phyloP scores from a whole-genome alignment of 257 asterid species.

The Solanum verrucosum region DNA sequence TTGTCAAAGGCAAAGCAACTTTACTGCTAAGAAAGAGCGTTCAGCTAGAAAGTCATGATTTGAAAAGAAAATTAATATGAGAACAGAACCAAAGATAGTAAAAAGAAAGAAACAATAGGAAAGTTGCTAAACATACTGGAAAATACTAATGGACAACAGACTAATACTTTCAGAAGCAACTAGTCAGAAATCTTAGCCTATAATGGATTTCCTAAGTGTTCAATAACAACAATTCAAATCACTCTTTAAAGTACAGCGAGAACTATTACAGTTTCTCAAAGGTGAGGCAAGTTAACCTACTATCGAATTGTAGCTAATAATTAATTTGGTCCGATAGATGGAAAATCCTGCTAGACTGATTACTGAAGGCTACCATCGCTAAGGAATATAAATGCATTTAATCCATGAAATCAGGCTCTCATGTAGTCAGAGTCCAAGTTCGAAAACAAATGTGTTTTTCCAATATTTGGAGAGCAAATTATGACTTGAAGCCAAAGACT shows the following conservation, averaged over 20 bases:
- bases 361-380: neutral
- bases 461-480: neutral
- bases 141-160: neutral
- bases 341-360: neutral
- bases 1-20: neutral
- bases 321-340: neutral
- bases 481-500: neutral
- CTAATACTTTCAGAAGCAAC: neutral
- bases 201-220: neutral
- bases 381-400: neutral
- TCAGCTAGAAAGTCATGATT: neutral
- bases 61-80: neutral
- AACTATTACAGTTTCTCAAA: neutral
- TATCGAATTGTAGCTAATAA: neutral
- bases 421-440: neutral
- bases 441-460: neutral
- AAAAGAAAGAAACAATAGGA: neutral
- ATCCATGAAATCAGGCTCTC: neutral
- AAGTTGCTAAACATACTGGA: neutral
- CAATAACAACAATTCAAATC: neutral
- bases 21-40: neutral
- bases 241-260: neutral
- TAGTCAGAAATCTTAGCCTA: neutral
- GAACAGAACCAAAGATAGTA: neutral
- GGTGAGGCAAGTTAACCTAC: neutral